Percentiles rank a stretch among this genome's conserved stretches.
phyloP scores from a whole-genome alignment of 2,329 filamentous ascomycete genomes.

The Chaetomium olivaceum region DNA sequence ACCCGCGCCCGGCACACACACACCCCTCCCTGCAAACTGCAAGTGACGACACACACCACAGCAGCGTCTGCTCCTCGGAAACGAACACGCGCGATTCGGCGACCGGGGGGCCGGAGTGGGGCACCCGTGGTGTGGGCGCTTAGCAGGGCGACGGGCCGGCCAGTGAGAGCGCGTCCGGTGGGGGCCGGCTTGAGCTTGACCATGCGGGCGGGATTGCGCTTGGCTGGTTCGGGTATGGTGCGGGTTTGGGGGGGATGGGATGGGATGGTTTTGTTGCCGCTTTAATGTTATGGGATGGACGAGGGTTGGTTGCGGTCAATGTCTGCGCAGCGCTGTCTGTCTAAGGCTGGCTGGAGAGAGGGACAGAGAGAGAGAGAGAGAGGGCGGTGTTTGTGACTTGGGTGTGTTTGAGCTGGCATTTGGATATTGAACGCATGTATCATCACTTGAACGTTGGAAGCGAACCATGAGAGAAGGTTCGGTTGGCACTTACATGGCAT shows the following conservation, averaged over 20 bases:
- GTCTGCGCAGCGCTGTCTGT: background rate
- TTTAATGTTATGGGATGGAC: background rate
- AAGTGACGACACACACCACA: slow-evolving; percentile 15
- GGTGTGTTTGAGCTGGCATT: background rate
- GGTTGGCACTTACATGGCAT: background rate
- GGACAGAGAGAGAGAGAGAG: background rate
- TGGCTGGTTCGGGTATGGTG: background rate
- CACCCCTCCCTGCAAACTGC: slow-evolving; percentile 1
- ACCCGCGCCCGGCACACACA: background rate
- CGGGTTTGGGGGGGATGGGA: background rate
- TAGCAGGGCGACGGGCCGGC: slow-evolving; percentile 1
- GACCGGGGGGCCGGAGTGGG: background rate
- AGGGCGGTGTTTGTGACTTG: background rate
- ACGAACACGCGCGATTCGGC: slow-evolving; percentile 11
- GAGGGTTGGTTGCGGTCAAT: background rate
- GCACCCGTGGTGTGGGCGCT: slow-evolving; percentile 16
- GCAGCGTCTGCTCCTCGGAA: background rate
- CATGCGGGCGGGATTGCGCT: slow-evolving; percentile 27
- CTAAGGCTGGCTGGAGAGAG: background rate
- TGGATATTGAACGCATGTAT: background rate
- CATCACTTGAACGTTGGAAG: background rate
- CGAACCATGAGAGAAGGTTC: background rate
- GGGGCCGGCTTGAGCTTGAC: slow-evolving; percentile 17
- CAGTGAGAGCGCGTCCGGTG: slow-evolving; percentile 8
- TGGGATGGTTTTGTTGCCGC: background rate